phyloP scores from a whole-genome alignment of 2,329 filamentous ascomycete genomes.

The Zasmidium citrigriseum region DNA sequence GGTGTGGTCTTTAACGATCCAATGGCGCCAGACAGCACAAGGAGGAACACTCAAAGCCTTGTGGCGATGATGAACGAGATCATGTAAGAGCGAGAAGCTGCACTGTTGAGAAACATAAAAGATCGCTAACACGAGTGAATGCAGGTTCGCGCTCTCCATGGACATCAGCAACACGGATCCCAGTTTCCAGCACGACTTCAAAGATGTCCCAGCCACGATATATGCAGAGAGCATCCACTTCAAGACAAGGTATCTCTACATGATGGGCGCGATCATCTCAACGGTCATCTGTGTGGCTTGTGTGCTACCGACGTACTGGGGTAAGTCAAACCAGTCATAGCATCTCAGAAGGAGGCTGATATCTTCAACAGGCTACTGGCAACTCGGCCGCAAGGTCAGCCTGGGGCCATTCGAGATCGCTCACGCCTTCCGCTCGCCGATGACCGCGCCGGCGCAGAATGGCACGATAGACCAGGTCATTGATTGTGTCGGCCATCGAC shows the following conservation, averaged over 20 bases:
- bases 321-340: no score
- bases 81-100: no score
- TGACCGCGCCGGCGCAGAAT: neutral
- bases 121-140: no score
- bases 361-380: no score
- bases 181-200: neutral
- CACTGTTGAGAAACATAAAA: no score
- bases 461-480: constrained; percentile 1
- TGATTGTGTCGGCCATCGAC: constrained; percentile 6
- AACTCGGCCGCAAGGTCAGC: constrained; percentile 37
- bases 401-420: constrained; percentile 38
- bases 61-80: no score
- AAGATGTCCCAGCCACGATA: neutral
- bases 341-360: neutral
- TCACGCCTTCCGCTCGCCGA: constrained; percentile 35
- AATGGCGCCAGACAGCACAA: no score
- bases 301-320: constrained; percentile 36
- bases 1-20: no score
- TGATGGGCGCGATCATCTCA: constrained; percentile 32
- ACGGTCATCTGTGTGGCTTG: constrained; percentile 33
- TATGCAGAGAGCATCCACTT: constrained; percentile 25
- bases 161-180: constrained; percentile 7
- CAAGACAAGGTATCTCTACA: constrained; percentile 29
- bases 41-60: no score
- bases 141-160: constrained; percentile 11